Base-by-base conservation (phyloP, 2,329 filamentous ascomycete species). In the Chaetomium sp. region DNA sequence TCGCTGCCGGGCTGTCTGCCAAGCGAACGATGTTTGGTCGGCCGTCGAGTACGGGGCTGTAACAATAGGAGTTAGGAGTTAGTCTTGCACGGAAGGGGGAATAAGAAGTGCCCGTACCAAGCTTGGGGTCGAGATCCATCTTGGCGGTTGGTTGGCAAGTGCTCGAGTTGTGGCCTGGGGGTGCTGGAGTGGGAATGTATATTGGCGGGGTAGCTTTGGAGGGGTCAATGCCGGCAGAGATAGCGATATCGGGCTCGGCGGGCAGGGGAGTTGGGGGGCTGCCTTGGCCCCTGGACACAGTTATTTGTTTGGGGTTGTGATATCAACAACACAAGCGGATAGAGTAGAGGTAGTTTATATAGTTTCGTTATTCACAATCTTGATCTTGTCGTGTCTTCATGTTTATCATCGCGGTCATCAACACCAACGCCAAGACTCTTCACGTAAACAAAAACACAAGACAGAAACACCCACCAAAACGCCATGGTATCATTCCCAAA, bases 11-110 rank as follows among this genome's bases (percentile, higher is more conserved):
- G 92, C 94, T 9, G 95, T 97, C 66, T 88, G 83, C 77, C 88
- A 92, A 60, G 91, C 95, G 75, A 98, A 98, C 56, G 93, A 97
- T 50, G 84, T 90, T 73, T 86, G 86, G 80, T 98, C 93, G 72
- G 85, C 87, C 45, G 93, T 98, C 71, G 83, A 84, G 76, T 90
- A 96, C 67, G 87, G 87, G 55, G 89, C 91, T 96, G 72, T 23
- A 53, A 1, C 3, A 50, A 33, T 53, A 27, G 27, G 12, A 33
- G 57, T 66, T 60, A 65, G 27, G 27, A 29, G 38, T 42, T 16
- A 42, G 53, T 8, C 9, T 55, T 35, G 50, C 35, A 9, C 5
- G 2, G 13, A 7, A 1, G 27, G 7, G 13, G 6, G 2, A 16
- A 16, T 12, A 27, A 4, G 4, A 12, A n/a, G 8, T 33, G 29